Conservation (phyloP, 2,329 filamentous ascomycete species). For the Cytospora leucostoma region DNA sequence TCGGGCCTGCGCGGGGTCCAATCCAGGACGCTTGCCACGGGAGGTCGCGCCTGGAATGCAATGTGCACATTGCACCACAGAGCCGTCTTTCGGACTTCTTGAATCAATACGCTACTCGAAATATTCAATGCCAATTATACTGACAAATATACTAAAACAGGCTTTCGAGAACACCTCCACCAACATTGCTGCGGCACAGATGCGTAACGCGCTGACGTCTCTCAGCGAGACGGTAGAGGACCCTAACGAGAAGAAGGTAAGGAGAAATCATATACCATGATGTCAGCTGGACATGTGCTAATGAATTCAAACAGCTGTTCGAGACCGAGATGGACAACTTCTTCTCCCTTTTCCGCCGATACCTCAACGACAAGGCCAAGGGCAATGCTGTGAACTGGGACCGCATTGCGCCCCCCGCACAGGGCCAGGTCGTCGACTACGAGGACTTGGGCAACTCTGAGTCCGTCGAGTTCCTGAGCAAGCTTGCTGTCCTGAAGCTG, state of each 20-base stretch:
- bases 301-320: constrained; percentile 65
- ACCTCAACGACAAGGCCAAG: constrained; percentile 98
- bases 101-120: not conserved
- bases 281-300: constrained; percentile 18
- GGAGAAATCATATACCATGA: constrained; percentile 29
- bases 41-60: not conserved
- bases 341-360: constrained; percentile 97
- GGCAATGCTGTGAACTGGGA: constrained; percentile 96
- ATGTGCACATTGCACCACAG: not conserved
- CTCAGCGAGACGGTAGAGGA: constrained; percentile 89
- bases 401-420: constrained; percentile 89
- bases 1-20: not conserved
- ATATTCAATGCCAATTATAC: not conserved
- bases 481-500: constrained; percentile 97
- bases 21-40: not conserved
- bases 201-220: constrained; percentile 95
- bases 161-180: constrained; percentile 99
- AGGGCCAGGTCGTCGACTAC: constrained; percentile 94
- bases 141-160: constrained; percentile 49
- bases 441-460: constrained; percentile 85
- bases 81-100: not conserved
- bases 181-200: constrained; percentile 95
- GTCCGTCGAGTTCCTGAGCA: constrained; percentile 92
- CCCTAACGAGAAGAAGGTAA: constrained; percentile 78
- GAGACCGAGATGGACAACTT: constrained; percentile 99